Base-by-base conservation (phyloP, 345 rosid species). In the Viola odorata region DNA sequence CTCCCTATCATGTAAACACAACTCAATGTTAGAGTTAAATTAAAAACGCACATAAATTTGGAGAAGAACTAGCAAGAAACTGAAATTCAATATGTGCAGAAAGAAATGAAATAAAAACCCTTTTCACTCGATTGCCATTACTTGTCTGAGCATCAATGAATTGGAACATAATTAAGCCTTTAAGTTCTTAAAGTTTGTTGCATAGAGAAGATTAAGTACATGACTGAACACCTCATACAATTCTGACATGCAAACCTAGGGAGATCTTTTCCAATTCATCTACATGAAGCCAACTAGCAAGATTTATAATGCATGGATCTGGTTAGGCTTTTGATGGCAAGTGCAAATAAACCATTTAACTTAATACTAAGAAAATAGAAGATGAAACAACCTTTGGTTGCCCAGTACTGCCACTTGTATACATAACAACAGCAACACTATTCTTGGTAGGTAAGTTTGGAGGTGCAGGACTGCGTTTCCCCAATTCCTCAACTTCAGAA, bases 331-430 rank as follows among this genome's bases (percentile, higher is more conserved):
- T 23, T 23, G 1, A 23, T 23, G 32, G 32, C 32, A 23, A 23
- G 32, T 23, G 32, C 32, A 23, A 23, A 23, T 23, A 23, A 23
- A 23, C 32, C 32, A 23, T 23, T 23, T 0, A 23, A 23, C 32
- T 23, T 23, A 23, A 23, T 23, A 23, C 32, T 23, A 23, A 23
- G 32, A 23, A 23, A 23, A 1, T 23, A 23, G 32, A 23, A 23
- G 32, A 23, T 23, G 39, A 60, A 48, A 69, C 45, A 73, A 91
- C 98, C 96, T 91, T 91, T 59, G 96, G 96, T 60, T 89, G 71
- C 63, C 98, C 96, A 1, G 95, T 84, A 69, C 98, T 91, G 66
- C 98, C 98, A 67, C 98, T 91, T 41, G 98, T 91, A 69, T 86
- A 91, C 98, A 91, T 86, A 60, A 91, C 74, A 62, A 89, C 87